Conservation (phyloP, 2,329 filamentous ascomycete species). For the Coniosporium tulheliwenetii region DNA sequence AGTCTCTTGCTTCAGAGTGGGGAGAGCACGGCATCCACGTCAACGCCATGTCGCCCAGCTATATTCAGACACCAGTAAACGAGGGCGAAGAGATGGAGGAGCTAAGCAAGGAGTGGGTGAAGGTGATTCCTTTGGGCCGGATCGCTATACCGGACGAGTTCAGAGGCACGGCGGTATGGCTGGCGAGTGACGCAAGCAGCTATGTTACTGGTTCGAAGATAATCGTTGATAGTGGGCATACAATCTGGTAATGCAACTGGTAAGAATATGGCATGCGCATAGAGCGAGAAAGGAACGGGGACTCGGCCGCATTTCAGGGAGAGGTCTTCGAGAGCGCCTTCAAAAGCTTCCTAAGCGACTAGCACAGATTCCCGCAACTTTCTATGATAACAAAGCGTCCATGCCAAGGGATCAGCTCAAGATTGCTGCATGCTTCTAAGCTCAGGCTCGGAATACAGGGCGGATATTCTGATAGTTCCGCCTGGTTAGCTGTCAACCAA, state of each 20-base stretch:
- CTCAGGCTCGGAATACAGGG: too few species aligned
- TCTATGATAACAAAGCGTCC: too few species aligned
- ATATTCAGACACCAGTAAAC: conserved; percentile 16
- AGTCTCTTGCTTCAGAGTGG: conserved; percentile 18
- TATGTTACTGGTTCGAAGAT: conserved; percentile 58
- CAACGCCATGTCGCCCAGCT: conserved; percentile 23
- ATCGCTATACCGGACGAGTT: conserved; percentile 22
- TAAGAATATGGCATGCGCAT: too few species aligned
- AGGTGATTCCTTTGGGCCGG: conserved; percentile 19
- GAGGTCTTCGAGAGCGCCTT: too few species aligned
- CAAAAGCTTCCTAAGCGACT: too few species aligned
- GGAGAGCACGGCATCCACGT: conserved; percentile 20
- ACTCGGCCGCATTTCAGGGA: too few species aligned
- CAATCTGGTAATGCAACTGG: neutral
- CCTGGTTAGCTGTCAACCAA: too few species aligned
- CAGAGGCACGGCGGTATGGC: conserved; percentile 15
- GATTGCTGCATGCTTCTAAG: too few species aligned
- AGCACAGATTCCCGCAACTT: too few species aligned
- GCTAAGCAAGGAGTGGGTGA: conserved; percentile 16
- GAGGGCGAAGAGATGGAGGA: conserved; percentile 20
- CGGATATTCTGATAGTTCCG: too few species aligned
- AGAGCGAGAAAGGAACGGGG: too few species aligned
- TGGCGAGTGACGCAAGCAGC: conserved; percentile 48
- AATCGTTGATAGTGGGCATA: conserved; percentile 60
- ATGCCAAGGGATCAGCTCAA: too few species aligned